Evolutionary conservation across 768 basidiomycete genomes (phyloP), one percentile per base, ranked within the genome.

Genomic region (Leucosporidium scottii): DNA sequence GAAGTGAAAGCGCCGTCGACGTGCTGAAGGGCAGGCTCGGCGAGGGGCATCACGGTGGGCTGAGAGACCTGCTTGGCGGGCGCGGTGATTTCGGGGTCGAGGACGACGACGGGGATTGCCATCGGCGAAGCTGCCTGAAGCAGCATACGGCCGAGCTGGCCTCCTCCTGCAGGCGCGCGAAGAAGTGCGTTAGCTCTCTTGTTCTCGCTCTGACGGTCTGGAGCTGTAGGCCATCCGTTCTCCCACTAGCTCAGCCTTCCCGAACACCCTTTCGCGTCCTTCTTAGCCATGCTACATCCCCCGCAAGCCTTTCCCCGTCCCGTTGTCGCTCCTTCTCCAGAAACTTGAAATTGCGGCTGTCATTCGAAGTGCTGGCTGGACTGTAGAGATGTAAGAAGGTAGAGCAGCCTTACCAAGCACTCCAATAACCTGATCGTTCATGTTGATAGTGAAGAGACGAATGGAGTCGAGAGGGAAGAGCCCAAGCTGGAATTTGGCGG

Each of bases 141-240:
- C 20, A 99, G 84, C 96, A 99, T 99, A 28, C 94, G 91, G 30
- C 94, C 94, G 30, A 99, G 85, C 79, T 98, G 94, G 70, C 94
- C 93, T 48, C 96, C 96, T 70, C 94, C 94, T 72, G 59, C 25
- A 9, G 27, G 27, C 13, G 53, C 25, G 53, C 25, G 53, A 25
- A 28, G 23, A 53, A 30, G 53, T 25, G 25, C 10, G 53, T 30
- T 54, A 25, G 17, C 18, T 56, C 57, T 4, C n/a, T n/a, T n/a
- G 23, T 10, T n/a, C 34, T 34, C 30, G 30, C 20, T 28, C 36
- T 31, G 28, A 12, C 20, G 23, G 28, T 28, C 48, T 28, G 48
- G 39, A 8, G 7, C 39, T 44, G 39, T 44, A 44, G 39, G 8
- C 8, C 28, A 30, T 27, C 28, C 28, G 9, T 7, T 30, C 27